Conservation (phyloP, 768 basidiomycete genomes). For the Cantharellus cinnabarinus region DNA sequence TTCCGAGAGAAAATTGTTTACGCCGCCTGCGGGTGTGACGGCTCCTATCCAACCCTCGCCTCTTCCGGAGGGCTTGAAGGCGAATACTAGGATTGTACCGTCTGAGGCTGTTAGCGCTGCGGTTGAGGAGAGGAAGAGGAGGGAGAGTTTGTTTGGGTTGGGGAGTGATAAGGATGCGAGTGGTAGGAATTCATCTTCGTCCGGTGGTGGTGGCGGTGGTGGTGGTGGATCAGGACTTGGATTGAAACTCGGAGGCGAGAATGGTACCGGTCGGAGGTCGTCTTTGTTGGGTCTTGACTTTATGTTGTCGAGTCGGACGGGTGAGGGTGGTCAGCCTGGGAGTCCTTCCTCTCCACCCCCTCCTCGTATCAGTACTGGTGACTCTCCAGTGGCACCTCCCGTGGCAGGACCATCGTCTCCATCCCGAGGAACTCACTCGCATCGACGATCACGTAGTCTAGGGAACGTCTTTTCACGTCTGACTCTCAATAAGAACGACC, state of each 20-base stretch:
- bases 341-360: neutral
- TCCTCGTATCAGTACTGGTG: neutral
- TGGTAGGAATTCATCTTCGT: too few relatives aligned
- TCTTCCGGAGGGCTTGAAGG: conserved; percentile 15
- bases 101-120: conserved; percentile 61
- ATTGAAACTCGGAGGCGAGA: too few relatives aligned
- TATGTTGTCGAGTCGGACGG: neutral
- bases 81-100: conserved; percentile 28
- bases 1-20: conserved; percentile 63
- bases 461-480: neutral
- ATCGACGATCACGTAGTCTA: neutral
- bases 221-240: too few relatives aligned
- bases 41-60: conserved; percentile 55
- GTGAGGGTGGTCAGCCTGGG: conserved; percentile 1
- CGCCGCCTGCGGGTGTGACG: conserved; percentile 63
- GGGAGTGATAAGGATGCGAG: too few relatives aligned
- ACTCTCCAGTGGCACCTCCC: too few relatives aligned
- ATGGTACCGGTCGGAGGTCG: neutral
- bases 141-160: conserved; percentile 40
- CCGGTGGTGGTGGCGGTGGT: too few relatives aligned
- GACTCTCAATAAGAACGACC: conserved; percentile 7
- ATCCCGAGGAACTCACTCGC: neutral
- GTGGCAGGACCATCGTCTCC: too few relatives aligned
- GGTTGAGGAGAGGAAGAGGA: conserved; percentile 42
- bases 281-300: neutral